These are phyloP conservation scores for Sphenostylis stenocarpa DNA, from an alignment of 306 rosid species.

Conservation along the genomic window DNA sequence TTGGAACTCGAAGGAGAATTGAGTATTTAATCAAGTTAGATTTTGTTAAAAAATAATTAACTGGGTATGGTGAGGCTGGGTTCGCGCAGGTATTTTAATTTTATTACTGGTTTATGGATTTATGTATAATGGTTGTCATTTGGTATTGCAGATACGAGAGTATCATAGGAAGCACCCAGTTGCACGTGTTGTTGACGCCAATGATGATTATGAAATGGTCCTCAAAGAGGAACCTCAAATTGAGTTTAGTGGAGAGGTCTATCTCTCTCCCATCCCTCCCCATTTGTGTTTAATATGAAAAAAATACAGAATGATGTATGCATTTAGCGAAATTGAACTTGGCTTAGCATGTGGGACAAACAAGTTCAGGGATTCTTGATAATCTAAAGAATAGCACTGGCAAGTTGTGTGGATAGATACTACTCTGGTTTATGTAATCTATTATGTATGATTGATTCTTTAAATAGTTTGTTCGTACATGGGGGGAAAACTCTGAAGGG, in stretches of 20 bases:
- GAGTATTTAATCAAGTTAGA: background rate
- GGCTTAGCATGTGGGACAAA: background rate
- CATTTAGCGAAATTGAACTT: conserved; percentile 1
- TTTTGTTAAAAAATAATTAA: background rate
- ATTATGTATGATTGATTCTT: background rate
- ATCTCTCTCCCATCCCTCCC: background rate
- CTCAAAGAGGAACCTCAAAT: conserved; percentile 89
- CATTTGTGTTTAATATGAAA: background rate
- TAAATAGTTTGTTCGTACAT: background rate
- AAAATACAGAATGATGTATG: background rate
- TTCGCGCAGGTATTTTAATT: background rate
- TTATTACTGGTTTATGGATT: background rate
- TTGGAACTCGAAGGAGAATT: background rate
- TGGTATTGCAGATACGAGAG: conserved; percentile 78
- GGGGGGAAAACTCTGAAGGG: too few species aligned
- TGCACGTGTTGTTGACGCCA: conserved; percentile 84
- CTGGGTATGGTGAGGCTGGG: background rate
- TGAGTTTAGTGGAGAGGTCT: conserved; percentile 97
- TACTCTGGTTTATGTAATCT: background rate
- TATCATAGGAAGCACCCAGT: conserved; percentile 93
- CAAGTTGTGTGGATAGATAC: background rate
- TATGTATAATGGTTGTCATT: background rate
- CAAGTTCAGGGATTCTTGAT: background rate
- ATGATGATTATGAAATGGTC: conserved; percentile 66
- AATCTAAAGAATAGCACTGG: background rate